Conservation (phyloP, 257 asterid species). For the Jaltomata sinuosa region DNA sequence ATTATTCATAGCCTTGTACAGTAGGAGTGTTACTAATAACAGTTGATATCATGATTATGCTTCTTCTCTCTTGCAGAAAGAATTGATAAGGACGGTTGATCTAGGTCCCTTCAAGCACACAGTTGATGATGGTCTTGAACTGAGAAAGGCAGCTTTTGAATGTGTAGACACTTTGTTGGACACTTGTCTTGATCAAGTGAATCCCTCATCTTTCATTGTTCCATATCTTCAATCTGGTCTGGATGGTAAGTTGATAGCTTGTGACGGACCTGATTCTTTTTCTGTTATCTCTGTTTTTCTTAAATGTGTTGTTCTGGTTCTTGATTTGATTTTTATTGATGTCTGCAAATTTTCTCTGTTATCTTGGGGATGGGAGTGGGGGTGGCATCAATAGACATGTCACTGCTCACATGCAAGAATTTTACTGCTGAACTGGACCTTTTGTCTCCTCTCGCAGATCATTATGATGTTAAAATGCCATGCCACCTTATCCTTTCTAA, state of each 20-base stretch:
- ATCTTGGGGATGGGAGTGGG: neutral
- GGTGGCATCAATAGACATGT: neutral
- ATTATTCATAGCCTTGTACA: neutral
- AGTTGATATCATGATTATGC: neutral
- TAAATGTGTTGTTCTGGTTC: neutral
- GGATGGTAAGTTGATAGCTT: slow-evolving; percentile 53
- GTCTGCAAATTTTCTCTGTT: neutral
- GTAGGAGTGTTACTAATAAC: neutral
- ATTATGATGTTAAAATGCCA: slow-evolving; percentile 99
- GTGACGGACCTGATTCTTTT: neutral
- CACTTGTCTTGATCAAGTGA: slow-evolving; percentile 93
- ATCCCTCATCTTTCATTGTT: slow-evolving; percentile 95
- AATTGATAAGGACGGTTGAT: slow-evolving; percentile 97
- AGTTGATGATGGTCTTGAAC: slow-evolving; percentile 98
- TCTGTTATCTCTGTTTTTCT: neutral
- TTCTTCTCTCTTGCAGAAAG: slow-evolving; percentile 60
- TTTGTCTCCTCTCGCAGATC: slow-evolving; percentile 46
- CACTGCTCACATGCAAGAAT: neutral
- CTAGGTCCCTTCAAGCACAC: slow-evolving; percentile 99
- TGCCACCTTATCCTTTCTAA: slow-evolving; percentile 98
- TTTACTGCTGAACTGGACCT: slow-evolving; percentile 1
- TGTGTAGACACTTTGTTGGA: slow-evolving; percentile 96
- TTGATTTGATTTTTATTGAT: neutral
- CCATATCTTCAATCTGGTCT: slow-evolving; percentile 92
- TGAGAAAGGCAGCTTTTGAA: slow-evolving; percentile 98